Evolutionary conservation across 805 yeast species (phyloP), one percentile per base, ranked within the genome.

Genomic region (Metschnikowia shivogae): DNA sequence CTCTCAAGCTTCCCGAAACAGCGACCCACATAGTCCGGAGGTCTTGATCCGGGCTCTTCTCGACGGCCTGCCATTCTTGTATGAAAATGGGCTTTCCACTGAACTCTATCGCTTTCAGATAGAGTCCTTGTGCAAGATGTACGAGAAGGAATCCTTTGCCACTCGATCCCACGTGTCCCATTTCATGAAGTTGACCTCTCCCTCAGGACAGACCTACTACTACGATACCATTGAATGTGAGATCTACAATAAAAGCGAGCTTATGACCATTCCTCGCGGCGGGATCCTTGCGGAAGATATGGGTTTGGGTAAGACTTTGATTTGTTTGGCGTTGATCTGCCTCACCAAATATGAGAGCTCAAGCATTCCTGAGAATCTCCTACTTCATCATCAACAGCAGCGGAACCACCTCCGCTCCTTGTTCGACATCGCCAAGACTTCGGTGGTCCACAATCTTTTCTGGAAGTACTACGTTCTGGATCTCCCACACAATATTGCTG

Each of bases 201-300:
- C 64, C 1, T 40, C 24, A 11, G 47, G 49, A 24, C 27, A 34
- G 1, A 38, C 52, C 1, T 64, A 67, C 54, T 72, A 68, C 48
- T 58, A 72, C 43, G 74, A 81, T 54, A 43, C 68, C 0, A 49
- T 55, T 4, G 54, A 52, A 0, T 50, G 66, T 28, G 49, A 51
- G 3, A 62, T 78, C 27, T 58, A 54, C 19, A 17, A 24, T 1
- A 46, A 56, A 3, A 80, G 86, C 0, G 74, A 68, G 17, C 55
- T 60, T 3, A 79, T 70, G 50, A 53, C 53, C 11, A 64, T 80
- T 2, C 81, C 86, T 0, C 64, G 76, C 51, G 86, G 86, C 14
- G 86, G 86, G 0, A 78, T 81, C 5, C 58, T 81, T 12, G 85
- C 85, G 1, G 86, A 81, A 46, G 80, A 80, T 70, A 81, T 81